Base-by-base conservation (phyloP, 2,329 filamentous ascomycete species). In the Hymenotorrendiella dingleyae region DNA sequence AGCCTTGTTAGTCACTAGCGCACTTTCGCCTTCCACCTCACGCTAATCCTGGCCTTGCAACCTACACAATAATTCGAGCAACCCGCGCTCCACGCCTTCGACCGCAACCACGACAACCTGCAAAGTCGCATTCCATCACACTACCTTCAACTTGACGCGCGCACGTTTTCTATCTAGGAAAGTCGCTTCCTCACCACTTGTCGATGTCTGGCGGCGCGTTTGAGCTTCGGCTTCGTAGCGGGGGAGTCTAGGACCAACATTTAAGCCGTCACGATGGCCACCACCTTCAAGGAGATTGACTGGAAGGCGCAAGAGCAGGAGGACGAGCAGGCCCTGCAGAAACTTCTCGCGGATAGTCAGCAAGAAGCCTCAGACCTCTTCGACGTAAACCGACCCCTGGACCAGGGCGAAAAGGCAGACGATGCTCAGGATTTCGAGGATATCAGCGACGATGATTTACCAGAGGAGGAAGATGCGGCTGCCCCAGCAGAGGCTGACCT, bases 391-490 rank as follows among this genome's bases (percentile, higher is more conserved):
- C 66, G 65, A 40, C 62, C 71, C 19, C 75, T 82, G 50, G 80
- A 82, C 51, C 72, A 80, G 51, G 71, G 72, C 6, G 84, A 88
- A 62, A 98, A 98, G 65, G 91, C 89, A 42, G 89, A 89, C 47
- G 86, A 97, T 66, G 93, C 93, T 29, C 69, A 93, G 49, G 93
- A 98, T 60, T 98, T 75, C 56, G 88, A 86, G 60, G 87, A 95
- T 59, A 90, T 97, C 49, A 84, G 84, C 52, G 91, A 97, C 61
- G 89, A 94, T 60, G 90, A 96, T 50, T 73, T 95, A 6, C 84
- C 88, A 9, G 87, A 93, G 6, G 87, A 93, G 50, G 82, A 86
- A 47, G 76, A 81, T 42, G 50, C 55, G 7, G 50, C 50, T 14
- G 49, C 50, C 4, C 42, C 40, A 7, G 47, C 44, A 30, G 48